Evolutionary conservation across 306 rosid species (phyloP), one percentile per base, ranked within the genome.

Genomic region (Citrullus colocynthis): DNA sequence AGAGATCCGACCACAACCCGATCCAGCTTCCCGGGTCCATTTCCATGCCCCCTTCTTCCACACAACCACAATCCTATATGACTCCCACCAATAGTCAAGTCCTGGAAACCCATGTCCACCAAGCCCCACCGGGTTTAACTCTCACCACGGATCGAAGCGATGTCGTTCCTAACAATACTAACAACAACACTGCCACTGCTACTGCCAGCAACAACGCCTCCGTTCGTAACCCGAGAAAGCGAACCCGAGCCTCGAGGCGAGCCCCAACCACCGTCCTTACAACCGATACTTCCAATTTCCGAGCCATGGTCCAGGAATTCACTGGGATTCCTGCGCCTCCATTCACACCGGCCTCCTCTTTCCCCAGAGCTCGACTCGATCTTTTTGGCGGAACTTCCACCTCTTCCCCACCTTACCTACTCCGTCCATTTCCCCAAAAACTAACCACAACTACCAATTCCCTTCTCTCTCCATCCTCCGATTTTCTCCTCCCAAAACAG

Each of bases 271-370:
- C 99, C 0, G 97, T 96, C 3, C 80, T 96, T 5, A 96, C 93
- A 3, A 96, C 99, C 1, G 97, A 92, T 86, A 96, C 99, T 20
- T 78, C 93, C 0, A 96, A 96, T 86, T 96, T 96, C 85, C 75
- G 99, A 87, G 97, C 99, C 84, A 96, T 96, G 99, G 99, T 96
- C 78, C 99, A 96, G 73, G 98, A 96, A 84, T 96, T 96, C 78
- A 96, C 99, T 14, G 99, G 99, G 48, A 92, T 96, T 41, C 99
- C 99, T 7, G 93, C 97, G 7, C 98, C 90, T 0, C 98, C 99
- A 6, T 96, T 96, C 80, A 64, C 76, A 2, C 42, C 92, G 3
- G 85, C 91, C 4, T 89, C 97, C 2, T 74, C 88, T 45, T 90
- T 92, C 73, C 85, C 91, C 4, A 82, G 98, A 80, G 84, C 80